Conservation (phyloP, 2,329 filamentous ascomycete genomes). For the Grosmannia penicillata region DNA sequence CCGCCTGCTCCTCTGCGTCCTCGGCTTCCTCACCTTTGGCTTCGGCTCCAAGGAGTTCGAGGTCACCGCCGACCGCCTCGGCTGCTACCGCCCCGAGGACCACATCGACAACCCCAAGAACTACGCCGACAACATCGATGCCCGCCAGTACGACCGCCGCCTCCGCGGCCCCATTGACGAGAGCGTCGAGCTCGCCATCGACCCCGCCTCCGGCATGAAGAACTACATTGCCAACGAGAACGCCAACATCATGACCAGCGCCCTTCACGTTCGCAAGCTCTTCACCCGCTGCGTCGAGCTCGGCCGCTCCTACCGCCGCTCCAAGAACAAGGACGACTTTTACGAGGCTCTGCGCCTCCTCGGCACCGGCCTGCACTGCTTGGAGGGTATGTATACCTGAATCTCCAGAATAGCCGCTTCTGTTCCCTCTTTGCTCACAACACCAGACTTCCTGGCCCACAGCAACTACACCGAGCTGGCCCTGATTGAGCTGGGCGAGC, state of each 20-base stretch:
- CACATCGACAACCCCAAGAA: slow-evolving; percentile 70
- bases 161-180: slow-evolving; percentile 76
- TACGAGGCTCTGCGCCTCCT: slow-evolving; percentile 77
- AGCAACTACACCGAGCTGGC: slow-evolving; percentile 87
- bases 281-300: slow-evolving; percentile 63
- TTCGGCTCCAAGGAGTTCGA: slow-evolving; percentile 76
- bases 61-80: slow-evolving; percentile 63
- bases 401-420: too few species aligned
- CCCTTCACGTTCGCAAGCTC: slow-evolving; percentile 58
- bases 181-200: slow-evolving; percentile 60
- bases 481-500: slow-evolving; percentile 73
- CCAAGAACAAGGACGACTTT: slow-evolving; percentile 58
- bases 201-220: slow-evolving; percentile 66
- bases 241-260: slow-evolving; percentile 65
- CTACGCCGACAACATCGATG: slow-evolving; percentile 81
- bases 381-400: slow-evolving; percentile 45
- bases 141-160: slow-evolving; percentile 63
- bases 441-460: slow-evolving; percentile 70
- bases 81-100: slow-evolving; percentile 69
- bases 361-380: slow-evolving; percentile 77
- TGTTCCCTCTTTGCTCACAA: not conserved
- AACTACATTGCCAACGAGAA: slow-evolving; percentile 88
- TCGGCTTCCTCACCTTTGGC: slow-evolving; percentile 81
- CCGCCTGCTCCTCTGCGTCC: slow-evolving; percentile 72
- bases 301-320: slow-evolving; percentile 56